These are phyloP conservation scores for Wilcoxina mikolae DNA, from an alignment of 495 filamentous ascomycete genomes.

Conservation along the genomic window DNA sequence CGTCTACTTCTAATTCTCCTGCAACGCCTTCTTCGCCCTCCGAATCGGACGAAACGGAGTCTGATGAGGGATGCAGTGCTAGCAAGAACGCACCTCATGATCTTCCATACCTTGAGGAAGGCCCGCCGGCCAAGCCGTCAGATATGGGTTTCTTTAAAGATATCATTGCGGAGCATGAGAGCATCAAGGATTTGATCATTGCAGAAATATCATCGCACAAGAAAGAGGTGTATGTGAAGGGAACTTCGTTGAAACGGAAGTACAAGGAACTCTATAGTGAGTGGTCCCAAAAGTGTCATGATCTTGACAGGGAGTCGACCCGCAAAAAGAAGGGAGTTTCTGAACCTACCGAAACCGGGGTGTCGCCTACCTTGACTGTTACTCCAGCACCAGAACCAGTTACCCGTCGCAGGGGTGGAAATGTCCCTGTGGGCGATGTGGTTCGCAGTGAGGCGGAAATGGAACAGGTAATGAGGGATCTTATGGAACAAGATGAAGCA, in stretches of 20 bases:
- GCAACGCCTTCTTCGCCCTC: conserved; percentile 6
- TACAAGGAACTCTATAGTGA: conserved; percentile 20
- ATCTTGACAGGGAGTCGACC: conserved; percentile 24
- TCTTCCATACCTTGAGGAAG: conserved; percentile 22
- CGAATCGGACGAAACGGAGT: conserved; percentile 14
- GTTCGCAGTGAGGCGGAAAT: conserved; percentile 29
- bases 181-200: conserved; percentile 19
- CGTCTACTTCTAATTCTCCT: conserved; percentile 16
- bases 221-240: conserved; percentile 19
- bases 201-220: conserved; percentile 23
- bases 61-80: conserved; percentile 13
- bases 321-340: conserved; percentile 26
- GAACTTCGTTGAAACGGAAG: conserved; percentile 20
- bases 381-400: conserved; percentile 14
- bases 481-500: conserved; percentile 24
- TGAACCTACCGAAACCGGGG: conserved; percentile 19
- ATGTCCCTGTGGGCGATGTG: conserved; percentile 19
- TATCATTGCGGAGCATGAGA: conserved; percentile 19
- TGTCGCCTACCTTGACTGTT: conserved; percentile 17
- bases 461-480: conserved; percentile 25
- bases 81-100: conserved; percentile 5
- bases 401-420: conserved; percentile 22
- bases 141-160: conserved; percentile 21
- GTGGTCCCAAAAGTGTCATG: conserved; percentile 20
- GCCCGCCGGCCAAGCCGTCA: conserved; percentile 19